Percentiles rank a stretch among this genome's conserved stretches.
phyloP scores from a whole-genome alignment of 345 rosid genomes.

The Syzygium grande region DNA sequence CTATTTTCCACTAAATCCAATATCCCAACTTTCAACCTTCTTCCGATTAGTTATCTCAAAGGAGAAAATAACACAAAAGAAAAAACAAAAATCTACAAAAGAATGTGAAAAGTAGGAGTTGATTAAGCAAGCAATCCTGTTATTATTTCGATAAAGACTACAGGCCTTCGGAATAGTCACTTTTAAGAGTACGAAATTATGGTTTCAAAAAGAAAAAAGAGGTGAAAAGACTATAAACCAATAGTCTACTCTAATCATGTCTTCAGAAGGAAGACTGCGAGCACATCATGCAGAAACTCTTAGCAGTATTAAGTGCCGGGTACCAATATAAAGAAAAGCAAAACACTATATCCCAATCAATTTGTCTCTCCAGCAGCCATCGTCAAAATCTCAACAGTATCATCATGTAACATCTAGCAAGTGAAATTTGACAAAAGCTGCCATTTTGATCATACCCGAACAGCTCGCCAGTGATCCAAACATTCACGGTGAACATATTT shows the following conservation, averaged over 20 bases:
- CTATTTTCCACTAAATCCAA: not conserved
- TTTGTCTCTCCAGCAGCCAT: not conserved
- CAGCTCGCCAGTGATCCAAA: conserved; percentile 98
- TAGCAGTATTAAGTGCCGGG: not conserved
- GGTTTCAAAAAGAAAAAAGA: not conserved
- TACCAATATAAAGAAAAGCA: not conserved
- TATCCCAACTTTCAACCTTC: not conserved
- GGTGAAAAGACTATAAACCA: not conserved
- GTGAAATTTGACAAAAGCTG: not conserved
- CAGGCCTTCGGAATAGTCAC: not conserved
- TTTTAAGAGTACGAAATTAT: not conserved
- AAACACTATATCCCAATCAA: not conserved
- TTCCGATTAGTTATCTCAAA: not conserved
- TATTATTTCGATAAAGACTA: not conserved
- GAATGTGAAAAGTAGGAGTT: not conserved
- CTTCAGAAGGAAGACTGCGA: not conserved
- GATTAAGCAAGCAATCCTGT: not conserved
- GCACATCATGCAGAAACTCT: not conserved
- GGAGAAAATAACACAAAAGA: not conserved
- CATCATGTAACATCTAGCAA: not conserved
- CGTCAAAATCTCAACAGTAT: not conserved
- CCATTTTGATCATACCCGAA: conserved; percentile 39
- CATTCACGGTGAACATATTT: conserved; percentile 98
- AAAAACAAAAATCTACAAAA: not conserved
- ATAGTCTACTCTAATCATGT: not conserved